Evolutionary conservation across 2,329 filamentous ascomycete species (phyloP).

Genomic region (Rhynchosporium agropyri): DNA sequence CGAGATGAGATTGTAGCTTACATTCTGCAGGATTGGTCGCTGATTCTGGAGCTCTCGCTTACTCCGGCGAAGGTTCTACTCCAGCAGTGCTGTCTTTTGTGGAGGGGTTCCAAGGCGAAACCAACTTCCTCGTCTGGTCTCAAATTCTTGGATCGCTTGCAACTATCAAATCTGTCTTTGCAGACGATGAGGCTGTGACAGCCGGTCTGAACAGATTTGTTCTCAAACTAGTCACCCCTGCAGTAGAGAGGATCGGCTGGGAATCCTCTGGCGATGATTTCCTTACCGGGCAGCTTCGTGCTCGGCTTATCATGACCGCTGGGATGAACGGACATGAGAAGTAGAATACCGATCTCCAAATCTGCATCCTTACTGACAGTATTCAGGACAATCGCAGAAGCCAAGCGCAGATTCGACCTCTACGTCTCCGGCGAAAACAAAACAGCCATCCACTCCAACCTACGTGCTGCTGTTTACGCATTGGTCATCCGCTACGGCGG

Average conservation of each 20-base stretch:
- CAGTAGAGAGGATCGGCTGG: slow-evolving; percentile 83
- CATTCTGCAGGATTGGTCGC: slow-evolving; percentile 62
- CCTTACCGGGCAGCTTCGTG: slow-evolving; percentile 78
- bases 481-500: slow-evolving; percentile 75
- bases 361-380: slow-evolving; percentile 32
- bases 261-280: slow-evolving; percentile 80
- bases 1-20: slow-evolving; percentile 6
- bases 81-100: slow-evolving; percentile 80
- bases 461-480: slow-evolving; percentile 79
- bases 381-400: slow-evolving; percentile 68
- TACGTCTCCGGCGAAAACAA: slow-evolving; percentile 68
- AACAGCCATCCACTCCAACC: slow-evolving; percentile 75
- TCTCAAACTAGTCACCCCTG: slow-evolving; percentile 73
- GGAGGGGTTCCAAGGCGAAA: slow-evolving; percentile 80
- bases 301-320: slow-evolving; percentile 76
- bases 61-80: slow-evolving; percentile 83
- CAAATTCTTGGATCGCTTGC: slow-evolving; percentile 78
- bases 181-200: slow-evolving; percentile 71
- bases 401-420: slow-evolving; percentile 76
- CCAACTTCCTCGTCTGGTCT: slow-evolving; percentile 85
- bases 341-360: slow-evolving; percentile 50
- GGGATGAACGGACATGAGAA: slow-evolving; percentile 74
- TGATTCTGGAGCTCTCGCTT: slow-evolving; percentile 85
- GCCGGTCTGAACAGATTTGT: slow-evolving; percentile 77
- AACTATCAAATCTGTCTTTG: slow-evolving; percentile 82